Base-by-base conservation (phyloP, 2,329 filamentous ascomycete genomes). In the Botryotinia convoluta region DNA sequence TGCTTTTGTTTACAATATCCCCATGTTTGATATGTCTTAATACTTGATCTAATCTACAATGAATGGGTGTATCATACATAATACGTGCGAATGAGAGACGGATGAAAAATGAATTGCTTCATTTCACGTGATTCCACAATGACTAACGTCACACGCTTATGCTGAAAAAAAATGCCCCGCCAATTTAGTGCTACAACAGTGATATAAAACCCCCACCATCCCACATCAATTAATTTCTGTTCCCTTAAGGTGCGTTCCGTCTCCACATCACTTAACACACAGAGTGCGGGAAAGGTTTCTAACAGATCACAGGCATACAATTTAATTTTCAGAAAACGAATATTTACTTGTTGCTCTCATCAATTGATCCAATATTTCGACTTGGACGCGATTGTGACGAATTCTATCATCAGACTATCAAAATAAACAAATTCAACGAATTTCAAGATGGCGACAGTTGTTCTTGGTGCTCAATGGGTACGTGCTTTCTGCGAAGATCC, bases 401-500 rank as follows among this genome's bases (percentile, higher is more conserved):
- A 48, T 44, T n/a, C 16, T 20, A 60, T 42, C 54, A 35, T n/a
- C 16, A 16, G 29, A 48, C 54, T 29, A 64, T 57, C 26, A 39
- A 42, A 39, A 82, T 83, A 35, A 35, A 16, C 39, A 72, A 35
- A 18, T 29, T 16, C 9, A n/a, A 12, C 69, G 16, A 39, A 37
- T 35, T 51, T 44, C 44, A 68, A 72, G 32, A 73, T 73, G 80
- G 85, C 86, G 73, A 88, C 86, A 45, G 84, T 88, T 73, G 84
- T 88, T 71, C 83, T 89, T 77, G 87, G 87, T 73, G 84, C 85
- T 76, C 87, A 88, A 81, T 89, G 86, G 84, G 87, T 87, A 78
- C 86, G 88, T 80, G 86, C 35, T 37, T 54, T 70, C 63, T 68
- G 65, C 59, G 48, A 51, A 72, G n/a, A 42, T 70, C 59, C 51